Evolutionary conservation across 352 stramenopile genomes (phyloP), one percentile per base, ranked within the genome.

Genomic region (Saprolegnia diclina): DNA sequence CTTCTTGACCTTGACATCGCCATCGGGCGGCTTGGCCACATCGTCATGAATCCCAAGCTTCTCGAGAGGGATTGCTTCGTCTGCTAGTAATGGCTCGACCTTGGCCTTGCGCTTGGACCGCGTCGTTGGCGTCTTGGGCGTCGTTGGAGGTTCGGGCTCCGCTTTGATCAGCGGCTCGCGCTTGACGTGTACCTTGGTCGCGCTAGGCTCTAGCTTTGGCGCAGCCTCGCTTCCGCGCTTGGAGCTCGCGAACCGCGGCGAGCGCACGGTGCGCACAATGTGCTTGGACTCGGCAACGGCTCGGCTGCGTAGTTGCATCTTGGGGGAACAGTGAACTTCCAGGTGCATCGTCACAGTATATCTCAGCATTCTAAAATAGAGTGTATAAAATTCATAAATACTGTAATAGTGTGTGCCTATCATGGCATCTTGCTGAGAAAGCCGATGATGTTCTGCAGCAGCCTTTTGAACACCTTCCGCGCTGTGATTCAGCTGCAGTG

Each of bases 1-100:
- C 24, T 77, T 68, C 48, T 80, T 79, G 38, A 62, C 71, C 24
- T 50, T 64, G 57, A 74, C 81, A 24, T 16, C 57, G n/a, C 54
- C 42, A 10, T 68, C 66, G 26, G 80, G 67, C 3, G 62, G 65
- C 56, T 85, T 79, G 14, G 76, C 53, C 14, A 62, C 64, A 0
- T 64, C 38, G 24, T 68, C 52, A 16, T 59, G 24, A 24, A 59
- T 59, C 52, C 19, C 52, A 18, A 59, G 35, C 52, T 59, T 59
- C 13, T 59, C 11, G 7, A 59, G 52, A 19, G 24, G 24, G n/a
- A 59, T 59, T 4, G 2, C 9, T 2, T 54, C 52, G 24, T 59
- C 13, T 40, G 11, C 35, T 26, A 16, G 24, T 3, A 19, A 16
- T 16, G 1, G n/a, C 26, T 65, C 26, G 9, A 24, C 24, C 57